phyloP scores from a whole-genome alignment of 2,329 filamentous ascomycete species.

The Chalaropsis ovoidea region DNA sequence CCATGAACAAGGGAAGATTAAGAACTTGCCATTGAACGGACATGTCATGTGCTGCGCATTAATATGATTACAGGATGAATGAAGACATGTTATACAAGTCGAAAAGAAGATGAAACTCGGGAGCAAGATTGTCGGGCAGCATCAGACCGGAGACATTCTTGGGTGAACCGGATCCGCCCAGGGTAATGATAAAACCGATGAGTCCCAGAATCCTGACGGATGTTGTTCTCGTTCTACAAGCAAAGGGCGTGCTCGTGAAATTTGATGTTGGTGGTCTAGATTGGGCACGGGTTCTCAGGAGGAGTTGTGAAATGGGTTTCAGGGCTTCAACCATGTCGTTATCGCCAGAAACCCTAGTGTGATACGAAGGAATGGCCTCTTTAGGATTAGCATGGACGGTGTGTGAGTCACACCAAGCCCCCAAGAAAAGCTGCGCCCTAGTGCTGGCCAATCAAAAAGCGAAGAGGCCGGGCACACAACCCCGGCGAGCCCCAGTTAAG shows the following conservation, averaged over 20 bases:
- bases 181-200: neutral
- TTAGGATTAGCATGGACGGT: conserved; percentile 5
- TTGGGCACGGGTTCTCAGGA: neutral
- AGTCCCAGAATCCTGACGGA: neutral
- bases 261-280: neutral
- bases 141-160: too few relatives aligned
- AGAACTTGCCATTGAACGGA: neutral
- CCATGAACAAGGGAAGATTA: neutral
- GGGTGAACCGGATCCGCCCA: neutral
- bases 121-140: too few relatives aligned
- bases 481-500: neutral
- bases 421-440: conserved; percentile 9
- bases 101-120: too few relatives aligned
- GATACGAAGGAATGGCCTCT: neutral
- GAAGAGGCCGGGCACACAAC: conserved; percentile 6
- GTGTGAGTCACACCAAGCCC: conserved; percentile 18
- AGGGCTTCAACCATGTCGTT: neutral
- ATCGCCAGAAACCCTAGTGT: neutral
- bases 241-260: neutral
- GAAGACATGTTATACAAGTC: neutral
- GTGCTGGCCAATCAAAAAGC: neutral
- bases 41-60: too few relatives aligned
- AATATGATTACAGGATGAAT: neutral
- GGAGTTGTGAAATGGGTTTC: neutral
- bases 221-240: neutral